phyloP scores from a whole-genome alignment of 345 rosid species.

The Linum tenue region DNA sequence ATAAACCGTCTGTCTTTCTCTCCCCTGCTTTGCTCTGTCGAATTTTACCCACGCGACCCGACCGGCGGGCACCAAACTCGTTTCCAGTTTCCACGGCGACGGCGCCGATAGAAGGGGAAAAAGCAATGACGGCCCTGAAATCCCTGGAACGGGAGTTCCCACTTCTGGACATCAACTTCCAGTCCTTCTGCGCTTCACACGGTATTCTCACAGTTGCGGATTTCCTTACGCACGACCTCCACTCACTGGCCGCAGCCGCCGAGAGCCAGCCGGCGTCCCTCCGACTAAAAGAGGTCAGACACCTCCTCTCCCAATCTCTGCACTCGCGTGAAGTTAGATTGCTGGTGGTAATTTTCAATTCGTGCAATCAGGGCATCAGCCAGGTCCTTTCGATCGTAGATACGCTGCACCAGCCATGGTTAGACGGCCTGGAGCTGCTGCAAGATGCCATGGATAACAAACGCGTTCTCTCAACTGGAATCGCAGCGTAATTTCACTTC shows the following conservation, averaged over 20 bases:
- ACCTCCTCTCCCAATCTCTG: background rate
- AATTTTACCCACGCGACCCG: too few relatives aligned
- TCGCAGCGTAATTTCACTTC: slow-evolving; percentile 31
- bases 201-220: slow-evolving; percentile 44
- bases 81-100: background rate
- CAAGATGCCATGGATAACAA: slow-evolving; percentile 41
- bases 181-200: slow-evolving; percentile 49
- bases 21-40: too few relatives aligned
- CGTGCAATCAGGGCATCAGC: slow-evolving; percentile 34
- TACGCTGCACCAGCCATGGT: slow-evolving; percentile 38
- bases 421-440: slow-evolving; percentile 48
- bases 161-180: slow-evolving; percentile 42
- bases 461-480: slow-evolving; percentile 48
- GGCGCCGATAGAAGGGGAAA: slow-evolving; percentile 2
- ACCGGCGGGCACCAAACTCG: too few relatives aligned
- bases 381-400: slow-evolving; percentile 41
- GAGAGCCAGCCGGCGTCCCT: slow-evolving; percentile 25
- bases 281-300: slow-evolving; percentile 44
- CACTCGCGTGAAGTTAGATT: background rate
- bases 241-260: slow-evolving; percentile 38
- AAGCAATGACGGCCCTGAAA: slow-evolving; percentile 48
- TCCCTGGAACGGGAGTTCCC: slow-evolving; percentile 42
- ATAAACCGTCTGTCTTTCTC: too few relatives aligned
- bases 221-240: slow-evolving; percentile 23
- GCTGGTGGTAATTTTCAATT: background rate